Base-by-base conservation (phyloP, 2,329 filamentous ascomycete species). In the Colletotrichum tropicale region DNA sequence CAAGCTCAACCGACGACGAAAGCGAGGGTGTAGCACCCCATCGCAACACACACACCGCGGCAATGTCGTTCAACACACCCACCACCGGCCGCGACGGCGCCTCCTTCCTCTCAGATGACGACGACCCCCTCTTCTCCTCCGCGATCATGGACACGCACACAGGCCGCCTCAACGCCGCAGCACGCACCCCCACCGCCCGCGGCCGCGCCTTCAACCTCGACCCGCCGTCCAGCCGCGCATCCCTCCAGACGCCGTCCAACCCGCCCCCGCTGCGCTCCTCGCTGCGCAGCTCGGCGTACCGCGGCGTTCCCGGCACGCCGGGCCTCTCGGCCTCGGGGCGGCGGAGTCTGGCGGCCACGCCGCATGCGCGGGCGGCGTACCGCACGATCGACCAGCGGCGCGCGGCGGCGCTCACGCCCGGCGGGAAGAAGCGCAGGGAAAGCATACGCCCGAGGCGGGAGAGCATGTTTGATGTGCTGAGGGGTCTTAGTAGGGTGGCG, bases 331-430 rank as follows among this genome's bases (percentile, higher is more conserved):
- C 85, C 38, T 90, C 89, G 3, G 88, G 81, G 13, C 84, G 86
- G 66, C 84, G 83, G 64, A 83, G 82, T 77, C 85, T 87, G 81
- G 85, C 85, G 15, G 85, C 87, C 5, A 93, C 92, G 21, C 92
- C 92, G 0, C 92, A 93, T 80, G 91, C 89, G 62, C 89, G 89
- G 78, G 91, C 91, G 13, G 92, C 92, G 58, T 88, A 88, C 64
- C 87, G 89, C 61, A 88, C 91, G 36, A 86, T 93, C 68, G 88
- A 92, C 78, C 87, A 89, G 77, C 90, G 91, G 7, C 89, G 92
- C 56, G 88, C 89, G 4, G 90, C 90, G 62, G 85, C 91, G 64
- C 88, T 92, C 76, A 93, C 92, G 0, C 92, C 92, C 0, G 91
- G 90, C 21, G 89, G 89, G 77, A 88, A 88, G 69, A 88, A 75